Evolutionary conservation across 345 rosid species (phyloP), one percentile per base, ranked within the genome.

Genomic region (Luvunga scandens): DNA sequence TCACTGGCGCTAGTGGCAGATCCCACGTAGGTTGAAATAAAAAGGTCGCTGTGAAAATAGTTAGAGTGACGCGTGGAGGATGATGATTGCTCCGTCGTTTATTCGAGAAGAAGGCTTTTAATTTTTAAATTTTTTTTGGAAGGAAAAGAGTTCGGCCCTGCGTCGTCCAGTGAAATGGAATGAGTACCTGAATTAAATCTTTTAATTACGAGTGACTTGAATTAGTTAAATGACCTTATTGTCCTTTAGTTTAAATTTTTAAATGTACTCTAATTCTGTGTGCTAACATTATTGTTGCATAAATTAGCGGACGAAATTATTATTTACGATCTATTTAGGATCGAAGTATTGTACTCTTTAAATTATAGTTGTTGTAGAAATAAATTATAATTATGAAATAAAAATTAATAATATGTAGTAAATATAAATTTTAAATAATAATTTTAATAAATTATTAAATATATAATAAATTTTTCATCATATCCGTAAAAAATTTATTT

Each of bases 21-120:
- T 79, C 77, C 85, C 82, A 77, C 85, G 76, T 36, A 55, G 31
- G 81, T 68, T 24, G 13, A 55, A 34, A 57, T 24, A 8, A 66
- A 34, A 57, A 2, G 24, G 61, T 7, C 16, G 22, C 3, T 18
- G 39, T 50, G 13, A 9, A 7, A 4, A 10, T 4, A 18, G 9
- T 28, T 28, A 27, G 14, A 4, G 27, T 12, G 69, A 31, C 78
- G 76, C 84, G 85, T 84, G 85, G 76, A 69, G 9, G 25, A 31
- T 50, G 64, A 1, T 76, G 68, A 78, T 82, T 84, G 56, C 9
- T 19, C 6, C 24, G 27, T 2, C 25, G 27, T n/a, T 22, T 22
- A 57, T 19, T 57, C 25, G 61, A 57, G 12, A 57, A 19, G 61
- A 22, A 16, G 8, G 50, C 7, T 63, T 74, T 69, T 34, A 60